phyloP scores from a whole-genome alignment of 257 asterid genomes.

The Ilex aquifolium region DNA sequence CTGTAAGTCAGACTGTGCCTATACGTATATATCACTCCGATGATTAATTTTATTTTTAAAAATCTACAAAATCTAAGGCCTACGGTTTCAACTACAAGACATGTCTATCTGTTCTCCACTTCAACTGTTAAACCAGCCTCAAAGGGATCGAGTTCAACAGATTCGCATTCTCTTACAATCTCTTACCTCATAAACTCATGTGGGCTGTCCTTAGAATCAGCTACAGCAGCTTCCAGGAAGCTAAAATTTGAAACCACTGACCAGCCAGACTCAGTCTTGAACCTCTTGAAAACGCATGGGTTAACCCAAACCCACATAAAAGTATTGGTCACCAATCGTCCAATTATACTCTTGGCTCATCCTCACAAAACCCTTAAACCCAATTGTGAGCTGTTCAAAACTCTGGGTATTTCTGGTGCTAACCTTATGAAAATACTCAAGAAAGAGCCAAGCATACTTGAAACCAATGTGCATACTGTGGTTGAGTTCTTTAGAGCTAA shows the following conservation, averaged over 20 bases:
- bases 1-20: not conserved
- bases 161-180: not conserved
- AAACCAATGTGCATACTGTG: not conserved
- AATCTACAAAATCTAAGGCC: not conserved
- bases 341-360: not conserved
- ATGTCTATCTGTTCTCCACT: not conserved
- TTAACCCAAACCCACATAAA: not conserved
- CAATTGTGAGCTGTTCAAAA: not conserved
- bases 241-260: not conserved
- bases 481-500: not conserved
- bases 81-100: too few relatives aligned
- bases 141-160: not conserved
- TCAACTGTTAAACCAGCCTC: not conserved
- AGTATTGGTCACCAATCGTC: not conserved
- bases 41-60: not conserved
- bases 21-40: not conserved
- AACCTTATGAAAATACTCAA: not conserved
- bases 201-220: not conserved
- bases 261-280: not conserved
- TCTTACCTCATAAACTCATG: constrained; percentile 1
- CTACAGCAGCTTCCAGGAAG: not conserved
- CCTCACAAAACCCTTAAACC: not conserved
- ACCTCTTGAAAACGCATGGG: not conserved
- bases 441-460: not conserved
- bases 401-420: not conserved